Percentiles rank a stretch among this genome's conserved stretches.
phyloP scores from a whole-genome alignment of 129 eudicot species.

The Lactuca saligna region DNA sequence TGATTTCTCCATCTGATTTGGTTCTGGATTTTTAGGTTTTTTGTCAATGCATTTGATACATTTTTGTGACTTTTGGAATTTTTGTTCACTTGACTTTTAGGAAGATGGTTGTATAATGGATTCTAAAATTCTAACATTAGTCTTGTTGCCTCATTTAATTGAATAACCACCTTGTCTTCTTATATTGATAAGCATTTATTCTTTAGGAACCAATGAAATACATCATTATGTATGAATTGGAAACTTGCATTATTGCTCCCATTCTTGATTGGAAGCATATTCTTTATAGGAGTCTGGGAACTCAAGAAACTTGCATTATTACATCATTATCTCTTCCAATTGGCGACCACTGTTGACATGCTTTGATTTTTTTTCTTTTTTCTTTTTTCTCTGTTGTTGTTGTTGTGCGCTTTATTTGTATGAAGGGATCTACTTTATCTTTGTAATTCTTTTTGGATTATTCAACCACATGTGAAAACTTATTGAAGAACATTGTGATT shows the following conservation, averaged over 20 bases:
- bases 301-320: conserved; percentile 13
- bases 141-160: neutral
- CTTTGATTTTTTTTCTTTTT: too few relatives aligned
- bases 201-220: conserved; percentile 7
- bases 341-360: too few relatives aligned
- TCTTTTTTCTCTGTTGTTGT: too few relatives aligned
- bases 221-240: neutral
- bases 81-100: too few relatives aligned
- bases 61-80: too few relatives aligned
- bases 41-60: too few relatives aligned
- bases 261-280: conserved; percentile 29
- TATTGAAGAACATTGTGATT: conserved; percentile 79
- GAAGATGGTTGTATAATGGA: too few relatives aligned
- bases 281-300: conserved; percentile 28
- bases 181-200: neutral
- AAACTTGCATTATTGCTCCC: conserved; percentile 23
- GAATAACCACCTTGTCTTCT: neutral
- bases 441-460: conserved; percentile 34
- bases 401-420: conserved; percentile 41
- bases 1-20: too few relatives aligned
- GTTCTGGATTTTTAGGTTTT: too few relatives aligned
- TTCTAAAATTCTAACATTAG: neutral
- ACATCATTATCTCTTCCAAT: too few relatives aligned
- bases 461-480: conserved; percentile 33
- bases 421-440: conserved; percentile 61